These are phyloP conservation scores for Calonectria pteridis DNA, from an alignment of 2,329 filamentous ascomycete genomes.

Conservation along the genomic window DNA sequence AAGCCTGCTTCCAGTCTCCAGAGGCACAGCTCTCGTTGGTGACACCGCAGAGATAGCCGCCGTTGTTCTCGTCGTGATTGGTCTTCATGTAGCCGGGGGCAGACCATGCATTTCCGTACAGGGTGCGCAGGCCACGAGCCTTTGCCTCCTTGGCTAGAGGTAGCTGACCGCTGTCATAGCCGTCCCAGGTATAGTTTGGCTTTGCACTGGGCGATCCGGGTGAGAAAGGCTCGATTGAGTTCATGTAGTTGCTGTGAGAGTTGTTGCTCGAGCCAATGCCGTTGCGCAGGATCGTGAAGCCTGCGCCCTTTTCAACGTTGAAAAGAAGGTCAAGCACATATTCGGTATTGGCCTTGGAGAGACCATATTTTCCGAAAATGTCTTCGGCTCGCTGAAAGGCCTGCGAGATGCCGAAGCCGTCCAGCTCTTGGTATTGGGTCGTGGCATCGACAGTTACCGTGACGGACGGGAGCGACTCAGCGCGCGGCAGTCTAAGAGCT, in stretches of 20 bases:
- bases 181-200: neutral
- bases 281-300: neutral
- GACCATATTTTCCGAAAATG: neutral
- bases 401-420: neutral
- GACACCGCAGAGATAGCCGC: conserved; percentile 53
- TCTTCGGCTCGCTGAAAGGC: neutral
- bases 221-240: neutral
- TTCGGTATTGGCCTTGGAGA: neutral
- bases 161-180: neutral
- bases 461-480: neutral
- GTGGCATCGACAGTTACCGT: neutral
- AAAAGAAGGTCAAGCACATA: neutral
- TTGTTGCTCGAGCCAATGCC: conserved; percentile 1
- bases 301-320: neutral
- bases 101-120: conserved; percentile 7
- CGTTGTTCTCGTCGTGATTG: conserved; percentile 7
- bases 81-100: conserved; percentile 13
- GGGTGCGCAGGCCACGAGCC: neutral
- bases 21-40: conserved; percentile 52
- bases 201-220: neutral
- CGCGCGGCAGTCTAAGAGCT: neutral
- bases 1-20: conserved; percentile 62
- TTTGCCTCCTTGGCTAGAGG: neutral
- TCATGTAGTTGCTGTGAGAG: neutral
- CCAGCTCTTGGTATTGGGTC: neutral